Evolutionary conservation across 345 rosid species (phyloP), one percentile per base, ranked within the genome.

Genomic region (Euphorbia peplus): DNA sequence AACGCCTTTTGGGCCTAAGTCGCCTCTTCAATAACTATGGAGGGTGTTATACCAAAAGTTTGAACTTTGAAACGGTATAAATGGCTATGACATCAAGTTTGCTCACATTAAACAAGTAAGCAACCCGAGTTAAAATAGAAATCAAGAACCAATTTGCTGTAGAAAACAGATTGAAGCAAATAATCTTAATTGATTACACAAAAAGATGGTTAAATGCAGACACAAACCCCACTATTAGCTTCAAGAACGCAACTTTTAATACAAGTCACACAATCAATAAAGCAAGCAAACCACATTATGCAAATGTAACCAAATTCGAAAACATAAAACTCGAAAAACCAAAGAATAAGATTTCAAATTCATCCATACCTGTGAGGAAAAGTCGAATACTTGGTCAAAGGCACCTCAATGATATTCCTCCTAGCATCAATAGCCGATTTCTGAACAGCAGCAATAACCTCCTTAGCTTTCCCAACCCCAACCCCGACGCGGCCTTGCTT

Each of bases 381-480:
- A n/a, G 97, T 91, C 52, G 69, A 80, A 76, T 89, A 88, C 80
- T 90, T 93, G 25, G 97, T 93, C 92, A 91, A 81, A 8, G 96
- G 97, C 37, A 91, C 97, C 1, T 88, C 71, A 63, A 91, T 76
- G 3, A 93, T 63, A 19, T 93, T 91, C 74, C 93, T 72, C 72
- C 98, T 82, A 5, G 97, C 98, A 66, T 93, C 79, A 52, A 83
- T 71, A 0, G 90, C 88, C 4, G 95, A 83, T 80, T 91, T 93
- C 75, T 91, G 91, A 26, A 88, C 92, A 69, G 96, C 97, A 55
- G 77, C 81, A 10, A 86, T 81, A 32, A 89, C 92, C 64, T 89
- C 97, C 73, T 82, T 93, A 56, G 96, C 96, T 79, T 93, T 89
- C 13, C 90, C 93, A 42, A 92, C 92, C 0, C 97, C 97, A 52